Evolutionary conservation across 2,329 filamentous ascomycete genomes (phyloP).

Genomic region (Cladophialophora carrionii): DNA sequence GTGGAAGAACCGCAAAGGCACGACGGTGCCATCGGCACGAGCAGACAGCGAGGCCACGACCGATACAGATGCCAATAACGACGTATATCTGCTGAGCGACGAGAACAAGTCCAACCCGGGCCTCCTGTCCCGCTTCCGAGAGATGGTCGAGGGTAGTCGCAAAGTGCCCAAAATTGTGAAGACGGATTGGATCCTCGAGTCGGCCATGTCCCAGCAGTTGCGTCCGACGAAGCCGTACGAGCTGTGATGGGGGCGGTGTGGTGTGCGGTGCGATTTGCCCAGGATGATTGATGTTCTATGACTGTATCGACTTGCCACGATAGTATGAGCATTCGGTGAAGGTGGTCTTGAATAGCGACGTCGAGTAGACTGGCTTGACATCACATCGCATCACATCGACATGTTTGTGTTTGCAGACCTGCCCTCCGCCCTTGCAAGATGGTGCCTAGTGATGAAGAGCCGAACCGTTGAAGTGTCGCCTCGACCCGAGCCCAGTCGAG

Average conservation of each 20-base stretch:
- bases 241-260: conserved; percentile 31
- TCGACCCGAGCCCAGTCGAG: too few relatives aligned
- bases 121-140: conserved; percentile 78
- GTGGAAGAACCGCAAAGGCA: conserved; percentile 74
- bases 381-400: background rate
- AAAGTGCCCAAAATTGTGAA: conserved; percentile 80
- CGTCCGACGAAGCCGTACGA: conserved; percentile 67
- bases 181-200: conserved; percentile 86
- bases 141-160: conserved; percentile 75
- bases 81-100: conserved; percentile 81
- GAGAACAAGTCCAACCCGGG: conserved; percentile 67
- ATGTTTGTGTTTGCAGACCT: too few relatives aligned
- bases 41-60: conserved; percentile 42
- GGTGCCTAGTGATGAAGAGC: too few relatives aligned
- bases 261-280: background rate
- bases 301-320: conserved; percentile 2
- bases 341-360: background rate
- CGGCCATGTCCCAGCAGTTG: conserved; percentile 84
- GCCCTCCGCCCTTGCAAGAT: too few relatives aligned
- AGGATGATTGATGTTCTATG: conserved; percentile 1
- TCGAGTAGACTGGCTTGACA: background rate
- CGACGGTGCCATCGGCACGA: conserved; percentile 64
- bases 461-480: too few relatives aligned
- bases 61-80: conserved; percentile 63
- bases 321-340: background rate